These are phyloP conservation scores for Scopulariopsis brevicaulis DNA, from an alignment of 2,329 filamentous ascomycete species.

Conservation along the genomic window DNA sequence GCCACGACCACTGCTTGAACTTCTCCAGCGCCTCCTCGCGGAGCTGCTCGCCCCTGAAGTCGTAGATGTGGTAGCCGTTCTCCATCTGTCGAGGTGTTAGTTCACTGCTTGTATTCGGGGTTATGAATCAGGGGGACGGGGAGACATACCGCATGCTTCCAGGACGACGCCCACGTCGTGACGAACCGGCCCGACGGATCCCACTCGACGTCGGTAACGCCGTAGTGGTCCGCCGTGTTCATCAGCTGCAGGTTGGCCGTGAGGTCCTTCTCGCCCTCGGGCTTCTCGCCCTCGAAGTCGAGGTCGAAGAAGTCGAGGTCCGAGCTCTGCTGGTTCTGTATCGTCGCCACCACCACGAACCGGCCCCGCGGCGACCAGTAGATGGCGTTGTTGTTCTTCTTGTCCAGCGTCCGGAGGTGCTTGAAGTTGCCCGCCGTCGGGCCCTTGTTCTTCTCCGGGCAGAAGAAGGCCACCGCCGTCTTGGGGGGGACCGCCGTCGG, in stretches of 20 bases:
- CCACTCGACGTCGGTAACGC: conserved; percentile 96
- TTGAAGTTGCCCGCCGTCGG: conserved; percentile 82
- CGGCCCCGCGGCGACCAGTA: conserved; percentile 97
- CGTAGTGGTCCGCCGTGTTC: conserved; percentile 91
- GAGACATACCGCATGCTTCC: conserved; percentile 81
- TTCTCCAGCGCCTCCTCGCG: conserved; percentile 89
- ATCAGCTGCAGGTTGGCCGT: conserved; percentile 92
- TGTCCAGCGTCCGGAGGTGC: conserved; percentile 87
- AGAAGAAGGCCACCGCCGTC: conserved; percentile 92
- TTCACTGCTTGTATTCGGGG: conserved; percentile 9
- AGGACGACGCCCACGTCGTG: conserved; percentile 82
- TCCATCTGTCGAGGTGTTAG: conserved; percentile 60
- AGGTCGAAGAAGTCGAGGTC: conserved; percentile 97
- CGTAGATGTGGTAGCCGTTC: conserved; percentile 97
- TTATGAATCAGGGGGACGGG: not conserved
- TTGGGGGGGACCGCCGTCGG: conserved; percentile 80
- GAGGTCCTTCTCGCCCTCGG: conserved; percentile 84
- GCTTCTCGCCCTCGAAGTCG: conserved; percentile 95
- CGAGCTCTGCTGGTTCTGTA: conserved; percentile 84
- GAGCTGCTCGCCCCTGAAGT: conserved; percentile 82
- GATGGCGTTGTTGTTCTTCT: conserved; percentile 99
- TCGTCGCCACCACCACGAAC: conserved; percentile 89
- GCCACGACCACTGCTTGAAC: conserved; percentile 97
- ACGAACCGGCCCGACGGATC: conserved; percentile 93
- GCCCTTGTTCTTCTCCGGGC: conserved; percentile 87